Conservation (phyloP, 441 rosid species). For the Bruguiera hainesii region DNA sequence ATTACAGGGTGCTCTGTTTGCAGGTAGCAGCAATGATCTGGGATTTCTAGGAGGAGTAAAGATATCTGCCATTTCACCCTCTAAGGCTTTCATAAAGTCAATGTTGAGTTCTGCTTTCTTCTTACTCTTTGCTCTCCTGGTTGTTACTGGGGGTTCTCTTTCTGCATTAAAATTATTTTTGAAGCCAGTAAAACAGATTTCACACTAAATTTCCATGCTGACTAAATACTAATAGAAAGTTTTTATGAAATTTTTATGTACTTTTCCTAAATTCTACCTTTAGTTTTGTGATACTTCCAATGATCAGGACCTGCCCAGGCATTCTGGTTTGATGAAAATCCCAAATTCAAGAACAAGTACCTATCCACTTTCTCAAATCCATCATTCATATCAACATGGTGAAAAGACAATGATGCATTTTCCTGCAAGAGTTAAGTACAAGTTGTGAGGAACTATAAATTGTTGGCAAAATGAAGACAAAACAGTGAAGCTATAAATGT, state of each 20-base stretch:
- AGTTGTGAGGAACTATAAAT: slow-evolving; percentile 9
- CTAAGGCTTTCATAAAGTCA: slow-evolving; percentile 70
- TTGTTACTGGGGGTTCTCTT: slow-evolving; percentile 37
- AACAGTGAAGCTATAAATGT: slow-evolving; percentile 4
- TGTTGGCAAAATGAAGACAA: slow-evolving; percentile 12
- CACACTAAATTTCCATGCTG: slow-evolving; percentile 15
- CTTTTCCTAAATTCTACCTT: slow-evolving; percentile 38
- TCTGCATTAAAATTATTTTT: slow-evolving; percentile 45
- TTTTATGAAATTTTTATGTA: slow-evolving; percentile 2
- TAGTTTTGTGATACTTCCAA: slow-evolving; percentile 77
- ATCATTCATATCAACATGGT: slow-evolving; percentile 42
- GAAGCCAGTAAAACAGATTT: slow-evolving; percentile 30
- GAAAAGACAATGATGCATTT: slow-evolving; percentile 38
- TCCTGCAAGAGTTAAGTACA: slow-evolving; percentile 40
- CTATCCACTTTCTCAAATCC: slow-evolving; percentile 55
- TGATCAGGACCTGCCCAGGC: slow-evolving; percentile 99
- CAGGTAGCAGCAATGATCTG: slow-evolving; percentile 65
- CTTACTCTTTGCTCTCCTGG: slow-evolving; percentile 56
- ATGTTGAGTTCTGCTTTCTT: slow-evolving; percentile 64
- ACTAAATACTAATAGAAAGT: slow-evolving; percentile 17
- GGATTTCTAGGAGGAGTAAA: slow-evolving; percentile 83
- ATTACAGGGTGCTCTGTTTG: slow-evolving; percentile 55
- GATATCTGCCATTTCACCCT: slow-evolving; percentile 53
- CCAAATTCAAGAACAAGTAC: slow-evolving; percentile 58
- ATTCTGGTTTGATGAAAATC: slow-evolving; percentile 66